Evolutionary conservation across 2,329 filamentous ascomycete genomes (phyloP).

Genomic region (Mycosphaerelloides madeirae): DNA sequence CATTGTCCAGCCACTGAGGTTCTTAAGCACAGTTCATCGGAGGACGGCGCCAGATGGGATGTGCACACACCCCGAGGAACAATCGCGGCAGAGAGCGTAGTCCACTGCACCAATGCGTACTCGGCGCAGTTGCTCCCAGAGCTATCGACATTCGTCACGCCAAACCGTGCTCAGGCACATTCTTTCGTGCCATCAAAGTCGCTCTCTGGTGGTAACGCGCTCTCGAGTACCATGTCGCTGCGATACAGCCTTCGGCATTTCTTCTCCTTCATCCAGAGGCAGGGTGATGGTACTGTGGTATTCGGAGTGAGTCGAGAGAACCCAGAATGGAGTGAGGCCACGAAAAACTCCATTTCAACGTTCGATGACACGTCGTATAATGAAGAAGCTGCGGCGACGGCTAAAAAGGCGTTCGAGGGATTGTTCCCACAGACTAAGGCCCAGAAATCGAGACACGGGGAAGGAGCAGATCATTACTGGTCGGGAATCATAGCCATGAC

Average conservation of each 20-base stretch:
- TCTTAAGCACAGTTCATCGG: constrained; percentile 12
- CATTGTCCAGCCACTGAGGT: constrained; percentile 37
- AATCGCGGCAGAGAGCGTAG: constrained; percentile 27
- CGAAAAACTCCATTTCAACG: constrained; percentile 26
- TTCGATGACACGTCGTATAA: constrained; percentile 40
- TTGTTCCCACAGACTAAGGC: constrained; percentile 32
- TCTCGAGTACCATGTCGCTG: constrained; percentile 43
- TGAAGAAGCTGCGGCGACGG: constrained; percentile 39
- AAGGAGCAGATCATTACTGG: constrained; percentile 45
- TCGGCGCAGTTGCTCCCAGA: constrained; percentile 37
- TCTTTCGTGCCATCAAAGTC: constrained; percentile 39
- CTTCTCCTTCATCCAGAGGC: constrained; percentile 48
- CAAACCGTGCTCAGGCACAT: constrained; percentile 45
- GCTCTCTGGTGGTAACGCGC: constrained; percentile 33
- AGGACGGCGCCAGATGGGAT: constrained; percentile 26
- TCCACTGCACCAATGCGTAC: constrained; percentile 42
- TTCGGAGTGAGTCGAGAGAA: constrained; percentile 43
- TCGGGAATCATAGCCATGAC: constrained; percentile 48
- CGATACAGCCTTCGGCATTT: constrained; percentile 46
- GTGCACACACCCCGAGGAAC: constrained; percentile 34
- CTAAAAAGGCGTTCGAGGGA: constrained; percentile 32
- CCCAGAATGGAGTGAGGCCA: constrained; percentile 28
- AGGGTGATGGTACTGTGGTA: constrained; percentile 41
- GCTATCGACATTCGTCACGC: constrained; percentile 35
- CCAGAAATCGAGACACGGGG: constrained; percentile 33